Percentiles rank a stretch among this genome's conserved stretches.
These are phyloP conservation scores for Eucalyptus caleyi DNA, from an alignment of 345 rosid genomes.

Conservation along the genomic window DNA sequence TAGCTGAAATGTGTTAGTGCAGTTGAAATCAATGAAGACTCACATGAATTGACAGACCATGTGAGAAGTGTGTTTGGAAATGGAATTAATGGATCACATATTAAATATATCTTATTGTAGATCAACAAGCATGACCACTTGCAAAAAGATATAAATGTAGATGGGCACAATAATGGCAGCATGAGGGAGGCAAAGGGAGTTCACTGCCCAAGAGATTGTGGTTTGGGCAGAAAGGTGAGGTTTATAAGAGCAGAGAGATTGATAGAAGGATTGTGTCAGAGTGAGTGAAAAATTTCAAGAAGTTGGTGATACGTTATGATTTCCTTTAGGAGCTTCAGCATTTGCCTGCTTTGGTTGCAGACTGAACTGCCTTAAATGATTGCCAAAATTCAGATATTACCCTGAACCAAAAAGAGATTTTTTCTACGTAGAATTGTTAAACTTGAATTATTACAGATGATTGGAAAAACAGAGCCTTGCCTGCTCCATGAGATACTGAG, in stretches of 20 bases:
- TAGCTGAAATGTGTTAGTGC: neutral
- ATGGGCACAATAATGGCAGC: neutral
- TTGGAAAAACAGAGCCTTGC: constrained; percentile 3
- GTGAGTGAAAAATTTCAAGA: neutral
- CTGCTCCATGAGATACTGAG: constrained; percentile 62
- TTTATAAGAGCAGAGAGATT: neutral
- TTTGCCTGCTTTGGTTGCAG: neutral
- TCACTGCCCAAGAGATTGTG: neutral
- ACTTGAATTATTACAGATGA: neutral
- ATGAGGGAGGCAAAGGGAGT: neutral
- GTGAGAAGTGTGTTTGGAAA: neutral
- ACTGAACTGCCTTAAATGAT: neutral
- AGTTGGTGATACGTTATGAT: neutral
- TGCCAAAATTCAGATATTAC: neutral
- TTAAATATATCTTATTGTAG: neutral
- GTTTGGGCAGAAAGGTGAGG: neutral
- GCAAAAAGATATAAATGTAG: neutral
- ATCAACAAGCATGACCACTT: neutral
- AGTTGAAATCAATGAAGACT: neutral
- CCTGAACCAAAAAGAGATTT: neutral
- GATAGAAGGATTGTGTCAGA: neutral
- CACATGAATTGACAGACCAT: neutral
- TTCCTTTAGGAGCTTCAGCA: neutral
- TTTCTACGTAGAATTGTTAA: neutral
- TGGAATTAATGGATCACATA: neutral